These are phyloP conservation scores for Rhodotorula sp. DNA, from an alignment of 1,284 basidiomycete genomes.

Conservation along the genomic window DNA sequence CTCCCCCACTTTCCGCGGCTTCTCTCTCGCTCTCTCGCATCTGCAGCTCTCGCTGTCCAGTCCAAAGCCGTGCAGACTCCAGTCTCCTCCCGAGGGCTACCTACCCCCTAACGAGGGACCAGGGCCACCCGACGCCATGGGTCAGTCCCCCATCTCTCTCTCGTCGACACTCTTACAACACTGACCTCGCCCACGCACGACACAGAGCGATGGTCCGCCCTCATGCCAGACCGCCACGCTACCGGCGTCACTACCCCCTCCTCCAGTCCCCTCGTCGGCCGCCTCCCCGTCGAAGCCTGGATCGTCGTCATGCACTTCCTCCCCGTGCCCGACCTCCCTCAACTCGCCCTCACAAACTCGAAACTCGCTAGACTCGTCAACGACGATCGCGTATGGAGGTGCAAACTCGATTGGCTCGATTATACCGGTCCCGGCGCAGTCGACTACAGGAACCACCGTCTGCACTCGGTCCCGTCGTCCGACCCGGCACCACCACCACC, in stretches of 20 bases:
- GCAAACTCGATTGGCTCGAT: constrained; percentile 38
- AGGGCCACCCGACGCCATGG: neutral
- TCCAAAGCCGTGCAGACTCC: no score
- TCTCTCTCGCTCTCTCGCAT: no score
- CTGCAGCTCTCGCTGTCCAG: no score
- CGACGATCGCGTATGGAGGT: constrained; percentile 73
- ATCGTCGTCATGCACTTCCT: constrained; percentile 68
- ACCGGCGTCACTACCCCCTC: neutral
- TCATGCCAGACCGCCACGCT: constrained; percentile 29
- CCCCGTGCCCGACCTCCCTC: constrained; percentile 72
- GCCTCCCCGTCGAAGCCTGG: constrained; percentile 73
- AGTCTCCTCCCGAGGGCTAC: no score
- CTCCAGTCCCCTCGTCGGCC: constrained; percentile 59
- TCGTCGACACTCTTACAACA: no score
- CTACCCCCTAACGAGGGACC: no score
- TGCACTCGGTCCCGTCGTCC: no score
- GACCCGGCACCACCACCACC: constrained; percentile 31
- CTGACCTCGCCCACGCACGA: neutral
- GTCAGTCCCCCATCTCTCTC: neutral
- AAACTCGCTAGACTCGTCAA: constrained; percentile 64
- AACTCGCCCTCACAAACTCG: constrained; percentile 67
- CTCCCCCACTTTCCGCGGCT: no score
- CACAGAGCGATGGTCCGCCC: constrained; percentile 40
- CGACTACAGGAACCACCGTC: constrained; percentile 6
- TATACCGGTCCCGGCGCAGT: constrained; percentile 28